Conservation (phyloP, 352 stramenopile species). For the Aphanomyces stellatus region DNA sequence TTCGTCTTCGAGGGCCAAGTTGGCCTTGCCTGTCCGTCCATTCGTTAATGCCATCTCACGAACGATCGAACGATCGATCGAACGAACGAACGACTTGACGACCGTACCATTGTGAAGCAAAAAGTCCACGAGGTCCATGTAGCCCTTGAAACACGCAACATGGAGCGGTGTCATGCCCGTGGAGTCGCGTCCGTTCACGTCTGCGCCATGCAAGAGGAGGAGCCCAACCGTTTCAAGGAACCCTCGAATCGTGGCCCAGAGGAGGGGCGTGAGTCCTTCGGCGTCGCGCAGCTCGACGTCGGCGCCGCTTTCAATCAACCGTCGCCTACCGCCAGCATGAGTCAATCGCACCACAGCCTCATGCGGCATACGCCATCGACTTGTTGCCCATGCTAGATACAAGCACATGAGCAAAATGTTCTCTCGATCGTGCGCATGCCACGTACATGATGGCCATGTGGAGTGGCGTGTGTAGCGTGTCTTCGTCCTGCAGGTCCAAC, state of each 20-base stretch:
- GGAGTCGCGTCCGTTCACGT: constrained; percentile 51
- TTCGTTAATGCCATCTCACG: no score
- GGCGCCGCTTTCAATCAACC: constrained; percentile 26
- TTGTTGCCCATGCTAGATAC: constrained; percentile 65
- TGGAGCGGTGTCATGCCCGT: constrained; percentile 63
- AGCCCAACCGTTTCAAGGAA: constrained; percentile 70
- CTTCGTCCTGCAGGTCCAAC: constrained; percentile 52
- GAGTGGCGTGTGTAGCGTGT: constrained; percentile 45
- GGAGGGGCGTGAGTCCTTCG: constrained; percentile 52
- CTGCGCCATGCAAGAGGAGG: constrained; percentile 44
- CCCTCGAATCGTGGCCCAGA: constrained; percentile 53
- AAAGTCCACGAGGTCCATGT: constrained; percentile 57
- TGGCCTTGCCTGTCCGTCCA: constrained; percentile 26
- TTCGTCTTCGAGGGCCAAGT: constrained; percentile 41
- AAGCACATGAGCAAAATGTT: no score
- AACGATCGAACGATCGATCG: background rate
- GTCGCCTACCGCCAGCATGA: background rate
- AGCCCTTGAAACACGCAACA: constrained; percentile 66
- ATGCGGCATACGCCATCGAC: constrained; percentile 36
- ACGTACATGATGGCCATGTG: constrained; percentile 50
- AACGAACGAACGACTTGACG: background rate
- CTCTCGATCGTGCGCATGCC: background rate
- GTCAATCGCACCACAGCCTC: background rate
- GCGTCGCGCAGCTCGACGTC: constrained; percentile 45
- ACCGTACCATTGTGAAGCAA: constrained; percentile 37